Evolutionary conservation across 305 asterid genomes (phyloP).

Genomic region (Fraxinus dipetala): DNA sequence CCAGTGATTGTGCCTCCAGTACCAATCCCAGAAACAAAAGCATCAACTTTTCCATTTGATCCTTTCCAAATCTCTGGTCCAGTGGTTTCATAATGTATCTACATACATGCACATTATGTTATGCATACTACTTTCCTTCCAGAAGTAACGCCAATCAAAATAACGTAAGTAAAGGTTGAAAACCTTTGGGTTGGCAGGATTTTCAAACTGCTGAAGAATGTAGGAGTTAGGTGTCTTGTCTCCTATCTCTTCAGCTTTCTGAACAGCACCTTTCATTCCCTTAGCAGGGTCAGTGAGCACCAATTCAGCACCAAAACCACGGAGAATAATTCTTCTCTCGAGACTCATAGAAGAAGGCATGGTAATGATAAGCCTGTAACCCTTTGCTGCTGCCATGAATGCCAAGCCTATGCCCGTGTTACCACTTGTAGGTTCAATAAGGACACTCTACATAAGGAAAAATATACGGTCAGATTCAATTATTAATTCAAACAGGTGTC

Average conservation of each 20-base stretch:
- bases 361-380: constrained; percentile 38
- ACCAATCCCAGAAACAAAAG: constrained; percentile 60
- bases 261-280: constrained; percentile 39
- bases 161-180: neutral
- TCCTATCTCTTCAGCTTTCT: constrained; percentile 35
- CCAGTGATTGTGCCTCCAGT: constrained; percentile 72
- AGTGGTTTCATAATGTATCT: constrained; percentile 71
- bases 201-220: constrained; percentile 37
- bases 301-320: constrained; percentile 39
- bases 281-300: constrained; percentile 38
- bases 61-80: constrained; percentile 74
- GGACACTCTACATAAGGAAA: constrained; percentile 26
- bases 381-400: constrained; percentile 42
- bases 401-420: constrained; percentile 47
- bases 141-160: neutral
- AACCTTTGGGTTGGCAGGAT: constrained; percentile 38
- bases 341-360: constrained; percentile 47
- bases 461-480: neutral
- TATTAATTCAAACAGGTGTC: neutral
- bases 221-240: constrained; percentile 32
- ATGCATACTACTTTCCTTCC: neutral
- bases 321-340: constrained; percentile 39
- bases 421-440: constrained; percentile 44
- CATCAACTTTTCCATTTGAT: constrained; percentile 53
- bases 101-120: neutral